phyloP scores from a whole-genome alignment of 495 filamentous ascomycete genomes.

The Hypoxylon lienhwacheense region DNA sequence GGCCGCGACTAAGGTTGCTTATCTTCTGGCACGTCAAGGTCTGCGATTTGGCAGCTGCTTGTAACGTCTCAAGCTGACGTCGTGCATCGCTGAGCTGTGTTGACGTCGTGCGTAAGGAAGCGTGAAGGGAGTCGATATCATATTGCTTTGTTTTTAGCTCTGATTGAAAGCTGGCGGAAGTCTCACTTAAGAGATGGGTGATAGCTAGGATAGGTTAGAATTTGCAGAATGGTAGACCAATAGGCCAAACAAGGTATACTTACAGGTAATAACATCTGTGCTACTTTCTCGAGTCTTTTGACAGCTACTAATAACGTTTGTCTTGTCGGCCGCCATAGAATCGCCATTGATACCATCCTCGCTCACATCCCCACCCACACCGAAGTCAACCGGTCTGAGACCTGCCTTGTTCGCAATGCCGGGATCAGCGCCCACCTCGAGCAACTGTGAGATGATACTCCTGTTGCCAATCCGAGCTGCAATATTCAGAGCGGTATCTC shows the following conservation, averaged over 20 bases:
- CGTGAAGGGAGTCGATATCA: slow-evolving; percentile 73
- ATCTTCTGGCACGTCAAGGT: slow-evolving; percentile 50
- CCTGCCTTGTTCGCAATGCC: slow-evolving; percentile 86
- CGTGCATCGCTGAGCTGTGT: slow-evolving; percentile 74
- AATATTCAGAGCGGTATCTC: slow-evolving; percentile 92
- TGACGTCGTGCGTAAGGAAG: slow-evolving; percentile 76
- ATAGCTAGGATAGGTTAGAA: slow-evolving; percentile 56
- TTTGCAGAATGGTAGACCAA: background rate
- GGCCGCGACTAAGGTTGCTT: slow-evolving; percentile 51
- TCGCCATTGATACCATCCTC: slow-evolving; percentile 51
- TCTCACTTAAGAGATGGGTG: slow-evolving; percentile 69
- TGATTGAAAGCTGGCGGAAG: slow-evolving; percentile 72
- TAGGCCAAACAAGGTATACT: slow-evolving; percentile 36
- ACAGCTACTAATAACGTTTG: slow-evolving; percentile 39
- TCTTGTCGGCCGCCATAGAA: slow-evolving; percentile 26
- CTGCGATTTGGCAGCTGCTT: slow-evolving; percentile 54
- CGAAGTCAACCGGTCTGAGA: slow-evolving; percentile 85
- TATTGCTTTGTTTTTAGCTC: slow-evolving; percentile 80
- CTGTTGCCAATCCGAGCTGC: slow-evolving; percentile 87
- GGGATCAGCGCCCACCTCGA: slow-evolving; percentile 91
- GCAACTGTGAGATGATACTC: slow-evolving; percentile 86
- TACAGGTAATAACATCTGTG: slow-evolving; percentile 70
- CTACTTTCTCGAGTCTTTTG: slow-evolving; percentile 60
- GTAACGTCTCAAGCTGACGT: slow-evolving; percentile 66
- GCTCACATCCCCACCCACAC: slow-evolving; percentile 65